phyloP scores from a whole-genome alignment of 139 green algal species.

The Coelastrella sp. region DNA sequence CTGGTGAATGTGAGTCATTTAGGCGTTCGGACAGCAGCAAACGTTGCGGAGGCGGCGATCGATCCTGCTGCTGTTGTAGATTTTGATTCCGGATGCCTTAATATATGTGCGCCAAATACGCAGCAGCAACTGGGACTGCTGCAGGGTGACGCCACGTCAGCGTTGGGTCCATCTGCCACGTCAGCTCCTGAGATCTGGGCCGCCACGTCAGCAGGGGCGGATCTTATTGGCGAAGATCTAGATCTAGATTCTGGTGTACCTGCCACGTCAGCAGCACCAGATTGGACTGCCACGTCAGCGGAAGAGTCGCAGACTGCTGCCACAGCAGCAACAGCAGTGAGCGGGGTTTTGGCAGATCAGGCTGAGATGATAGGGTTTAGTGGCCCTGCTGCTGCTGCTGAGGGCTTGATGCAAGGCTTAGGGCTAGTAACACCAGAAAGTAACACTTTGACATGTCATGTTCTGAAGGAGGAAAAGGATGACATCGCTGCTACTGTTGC shows the following conservation, averaged over 20 bases:
- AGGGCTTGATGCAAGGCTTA: slow-evolving; percentile 1
- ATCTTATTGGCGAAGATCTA: not conserved
- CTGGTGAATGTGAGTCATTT: not conserved
- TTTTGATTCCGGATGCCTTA: not conserved
- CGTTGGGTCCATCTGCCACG: not conserved
- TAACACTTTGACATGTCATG: not conserved
- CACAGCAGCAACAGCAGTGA: not conserved
- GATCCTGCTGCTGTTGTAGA: slow-evolving; percentile 6
- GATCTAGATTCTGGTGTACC: not conserved
- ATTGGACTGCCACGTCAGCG: not conserved
- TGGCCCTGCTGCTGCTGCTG: not conserved
- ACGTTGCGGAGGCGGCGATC: not conserved
- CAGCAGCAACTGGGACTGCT: slow-evolving; percentile 1
- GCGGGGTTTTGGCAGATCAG: not conserved
- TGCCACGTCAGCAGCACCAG: not conserved
- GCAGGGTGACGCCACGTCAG: not conserved
- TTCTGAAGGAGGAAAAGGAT: not conserved
- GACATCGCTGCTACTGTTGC: not conserved
- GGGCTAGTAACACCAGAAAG: not conserved
- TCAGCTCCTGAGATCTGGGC: not conserved
- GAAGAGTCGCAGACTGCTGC: not conserved
- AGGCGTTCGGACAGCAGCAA: not conserved
- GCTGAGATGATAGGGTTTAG: not conserved
- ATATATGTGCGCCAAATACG: not conserved
- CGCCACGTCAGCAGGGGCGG: not conserved